Conservation (phyloP, 768 basidiomycete species). For the Tricholoma saponaceum region DNA sequence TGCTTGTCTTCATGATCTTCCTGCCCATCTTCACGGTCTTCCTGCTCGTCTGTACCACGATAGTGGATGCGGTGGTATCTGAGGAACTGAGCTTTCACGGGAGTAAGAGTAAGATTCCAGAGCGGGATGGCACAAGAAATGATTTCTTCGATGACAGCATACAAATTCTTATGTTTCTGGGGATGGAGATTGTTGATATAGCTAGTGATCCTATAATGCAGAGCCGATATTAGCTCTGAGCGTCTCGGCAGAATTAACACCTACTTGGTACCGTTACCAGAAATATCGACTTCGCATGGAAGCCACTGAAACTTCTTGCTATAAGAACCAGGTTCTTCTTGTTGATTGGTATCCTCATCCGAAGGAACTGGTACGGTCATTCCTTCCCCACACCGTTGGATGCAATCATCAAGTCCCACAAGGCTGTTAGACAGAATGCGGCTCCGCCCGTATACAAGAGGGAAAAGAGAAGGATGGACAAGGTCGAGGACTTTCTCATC, state of each 20-base stretch:
- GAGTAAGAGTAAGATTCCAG: constrained; percentile 22
- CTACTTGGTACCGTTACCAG: constrained; percentile 8
- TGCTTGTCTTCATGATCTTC: constrained; percentile 4
- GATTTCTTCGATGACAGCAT: constrained; percentile 21
- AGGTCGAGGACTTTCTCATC: constrained; percentile 37
- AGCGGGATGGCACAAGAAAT: constrained; percentile 26
- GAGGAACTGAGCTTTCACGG: constrained; percentile 6
- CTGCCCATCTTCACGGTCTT: constrained; percentile 7
- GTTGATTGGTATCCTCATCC: constrained; percentile 10
- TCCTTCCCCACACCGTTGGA: constrained; percentile 14
- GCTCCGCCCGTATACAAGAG: constrained; percentile 27
- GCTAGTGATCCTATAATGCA: constrained; percentile 17
- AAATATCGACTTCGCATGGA: constrained; percentile 3
- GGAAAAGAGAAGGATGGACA: constrained; percentile 38
- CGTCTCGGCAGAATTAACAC: constrained; percentile 1
- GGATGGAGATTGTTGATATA: constrained; percentile 42
- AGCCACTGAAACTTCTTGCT: background rate
- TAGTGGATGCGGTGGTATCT: background rate
- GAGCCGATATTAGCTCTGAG: background rate
- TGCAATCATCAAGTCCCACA: constrained; percentile 12
- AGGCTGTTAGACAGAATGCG: constrained; percentile 7
- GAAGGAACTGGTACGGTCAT: constrained; percentile 5
- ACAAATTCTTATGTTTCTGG: constrained; percentile 16
- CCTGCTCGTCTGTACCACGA: constrained; percentile 5
- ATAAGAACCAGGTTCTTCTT: background rate